Evolutionary conservation across 1,139 yeast genomes (phyloP).

Genomic region (Saccharomyces hybrid): DNA sequence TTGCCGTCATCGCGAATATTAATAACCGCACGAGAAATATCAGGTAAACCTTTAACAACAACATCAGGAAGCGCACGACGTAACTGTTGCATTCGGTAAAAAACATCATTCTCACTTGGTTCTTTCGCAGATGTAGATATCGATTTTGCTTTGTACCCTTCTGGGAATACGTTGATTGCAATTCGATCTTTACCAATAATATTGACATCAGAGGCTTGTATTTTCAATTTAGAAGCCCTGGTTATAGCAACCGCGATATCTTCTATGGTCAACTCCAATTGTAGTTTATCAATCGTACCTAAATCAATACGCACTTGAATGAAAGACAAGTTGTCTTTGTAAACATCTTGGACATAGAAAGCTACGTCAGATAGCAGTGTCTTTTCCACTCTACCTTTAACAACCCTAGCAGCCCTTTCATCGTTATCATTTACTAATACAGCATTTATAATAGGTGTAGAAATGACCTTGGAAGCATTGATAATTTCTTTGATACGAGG

Average conservation of each 20-base stretch:
- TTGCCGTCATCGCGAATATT: slow-evolving; percentile 78
- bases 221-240: slow-evolving; percentile 83
- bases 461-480: slow-evolving; percentile 90
- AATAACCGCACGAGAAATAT: slow-evolving; percentile 91
- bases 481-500: slow-evolving; percentile 98
- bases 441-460: slow-evolving; percentile 95
- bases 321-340: slow-evolving; percentile 70
- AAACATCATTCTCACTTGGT: slow-evolving; percentile 54
- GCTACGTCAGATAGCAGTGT: slow-evolving; percentile 83
- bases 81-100: slow-evolving; percentile 82
- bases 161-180: slow-evolving; percentile 62
- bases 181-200: slow-evolving; percentile 61
- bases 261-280: slow-evolving; percentile 77
- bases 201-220: slow-evolving; percentile 63
- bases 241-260: slow-evolving; percentile 80
- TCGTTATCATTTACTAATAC: slow-evolving; percentile 88
- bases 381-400: slow-evolving; percentile 94
- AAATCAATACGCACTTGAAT: slow-evolving; percentile 77
- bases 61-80: slow-evolving; percentile 80
- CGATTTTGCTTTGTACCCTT: slow-evolving; percentile 39
- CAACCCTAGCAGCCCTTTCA: slow-evolving; percentile 97
- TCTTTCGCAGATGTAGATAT: slow-evolving; percentile 37
- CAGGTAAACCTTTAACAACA: slow-evolving; percentile 88
- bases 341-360: slow-evolving; percentile 86
- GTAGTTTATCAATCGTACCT: slow-evolving; percentile 79